Evolutionary conservation across 2,329 filamentous ascomycete genomes (phyloP), one percentile per base, ranked within the genome.

Genomic region (Alternaria arborescens): DNA sequence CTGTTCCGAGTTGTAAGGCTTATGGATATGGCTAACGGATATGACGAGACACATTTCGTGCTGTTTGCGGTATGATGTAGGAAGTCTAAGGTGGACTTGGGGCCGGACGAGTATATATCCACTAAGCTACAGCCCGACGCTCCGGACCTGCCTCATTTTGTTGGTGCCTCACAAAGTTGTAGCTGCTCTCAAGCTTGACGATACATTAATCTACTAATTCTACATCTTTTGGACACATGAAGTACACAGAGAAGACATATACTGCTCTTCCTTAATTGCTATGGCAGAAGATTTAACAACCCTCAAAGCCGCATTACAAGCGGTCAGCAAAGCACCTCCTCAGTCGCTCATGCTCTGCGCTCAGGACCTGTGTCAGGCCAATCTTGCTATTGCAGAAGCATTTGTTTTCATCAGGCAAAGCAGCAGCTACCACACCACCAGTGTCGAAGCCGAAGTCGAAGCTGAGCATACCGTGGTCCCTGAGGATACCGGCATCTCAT

Each of bases 301-400:
- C 43, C 38, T 53, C 12, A 54, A 22, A 54, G 53, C 58, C 30
- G 38, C 43, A 28, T 43, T 61, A 58, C 16, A 58, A 10, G 51
- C 18, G 12, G 53, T 61, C 4, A 46, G 38, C 16, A 2, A 50
- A 61, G 59, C 11, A 8, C 24, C 32, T 2, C 8, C 5, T 30
- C 2, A 55, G 4, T 61, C 40, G 11, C 55, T 61, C 18, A 20
- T 55, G 47, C 40, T 34, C 52, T 2, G 28, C 44, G 41, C 28
- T 46, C 26, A 26, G 6, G 32, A 52, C 20, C 50, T 61, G 30
- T 61, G 40, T 8, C 14, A 61, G 46, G 59, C 59, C 10, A 61
- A 61, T 58, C 5, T 16, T 38, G 51, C 55, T 43, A 61, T 61
- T 46, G 44, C 40, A 51, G 32, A 61, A 43, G 59, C 44, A 8